Conservation (phyloP, 2,329 filamentous ascomycete species). For the Neofusicoccum ribis region DNA sequence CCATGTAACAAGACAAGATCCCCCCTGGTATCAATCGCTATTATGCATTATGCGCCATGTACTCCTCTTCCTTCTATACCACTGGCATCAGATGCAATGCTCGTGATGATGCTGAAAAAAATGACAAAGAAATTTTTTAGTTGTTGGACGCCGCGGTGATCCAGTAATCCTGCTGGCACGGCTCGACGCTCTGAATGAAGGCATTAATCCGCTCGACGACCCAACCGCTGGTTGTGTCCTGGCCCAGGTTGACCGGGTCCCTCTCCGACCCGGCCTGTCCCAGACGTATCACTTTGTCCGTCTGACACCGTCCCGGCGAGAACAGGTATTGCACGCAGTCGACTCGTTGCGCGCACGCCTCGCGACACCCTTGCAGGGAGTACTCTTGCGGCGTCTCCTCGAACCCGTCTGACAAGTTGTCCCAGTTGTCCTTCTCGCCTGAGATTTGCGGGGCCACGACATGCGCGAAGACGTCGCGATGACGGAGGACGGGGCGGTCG, state of each 20-base stretch:
- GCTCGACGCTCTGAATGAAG: constrained; percentile 33
- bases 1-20: neutral
- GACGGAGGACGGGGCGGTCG: constrained; percentile 35
- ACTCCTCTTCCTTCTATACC: constrained; percentile 12
- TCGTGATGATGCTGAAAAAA: neutral
- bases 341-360: constrained; percentile 33
- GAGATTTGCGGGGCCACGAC: constrained; percentile 34
- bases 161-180: constrained; percentile 11
- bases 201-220: constrained; percentile 38
- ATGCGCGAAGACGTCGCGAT: constrained; percentile 40
- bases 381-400: constrained; percentile 29
- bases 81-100: constrained; percentile 8
- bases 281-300: constrained; percentile 32
- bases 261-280: constrained; percentile 34
- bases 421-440: constrained; percentile 29
- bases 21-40: constrained; percentile 13
- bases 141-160: neutral
- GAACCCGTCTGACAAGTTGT: constrained; percentile 37
- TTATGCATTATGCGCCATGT: constrained; percentile 10
- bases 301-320: constrained; percentile 34
- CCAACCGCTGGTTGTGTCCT: constrained; percentile 34
- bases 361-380: constrained; percentile 35
- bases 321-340: constrained; percentile 40
- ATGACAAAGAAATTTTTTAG: neutral
- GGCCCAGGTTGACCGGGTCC: constrained; percentile 8